Base-by-base conservation (phyloP, 306 rosid species). In the Glycine soja region DNA sequence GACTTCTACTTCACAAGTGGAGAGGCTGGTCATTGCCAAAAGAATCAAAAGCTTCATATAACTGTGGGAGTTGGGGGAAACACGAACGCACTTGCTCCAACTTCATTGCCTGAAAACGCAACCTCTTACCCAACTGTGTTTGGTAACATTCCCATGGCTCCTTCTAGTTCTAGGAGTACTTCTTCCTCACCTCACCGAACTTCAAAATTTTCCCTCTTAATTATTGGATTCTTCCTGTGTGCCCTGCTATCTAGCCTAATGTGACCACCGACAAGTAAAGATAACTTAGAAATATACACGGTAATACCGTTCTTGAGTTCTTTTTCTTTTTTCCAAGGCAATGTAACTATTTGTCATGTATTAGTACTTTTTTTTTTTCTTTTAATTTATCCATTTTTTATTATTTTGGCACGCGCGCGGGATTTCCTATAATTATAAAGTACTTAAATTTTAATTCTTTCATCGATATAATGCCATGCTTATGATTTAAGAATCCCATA, bases 121-220 rank as follows among this genome's bases (percentile, higher is more conserved):
- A 91, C 97, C 5, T 91, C 98, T 15, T 93, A 93, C 70, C 90
- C 92, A 14, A 89, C 85, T 0, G 88, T 84, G 4, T 93, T 93
- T 65, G 97, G 97, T 12, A 48, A 83, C 78, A 93, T 93, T 64
- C 97, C 97, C 2, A 48, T 64, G 0, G 67, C 88, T 58, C 57
- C 85, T n/a, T 56, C 63, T 18, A 16, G 24, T 6, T 84, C 97
- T 2, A 36, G 0, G 3, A 36, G 4, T 36, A 3, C 40, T 2
- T 36, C 40, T 57, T 84, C 51, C 43, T 82, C 87, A 19, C 61
- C 81, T 13, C 72, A 85, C 2, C 47, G 8, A 13, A 63, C 67
- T 40, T 51, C 70, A 8, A 8, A 16, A 30, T 51, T 82, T 51
- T 72, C 83, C 3, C 48, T 46, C 4, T 80, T 79, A 24, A 0